These are phyloP conservation scores for Penicillium sp. DNA, from an alignment of 2,329 filamentous ascomycete genomes.

Conservation along the genomic window DNA sequence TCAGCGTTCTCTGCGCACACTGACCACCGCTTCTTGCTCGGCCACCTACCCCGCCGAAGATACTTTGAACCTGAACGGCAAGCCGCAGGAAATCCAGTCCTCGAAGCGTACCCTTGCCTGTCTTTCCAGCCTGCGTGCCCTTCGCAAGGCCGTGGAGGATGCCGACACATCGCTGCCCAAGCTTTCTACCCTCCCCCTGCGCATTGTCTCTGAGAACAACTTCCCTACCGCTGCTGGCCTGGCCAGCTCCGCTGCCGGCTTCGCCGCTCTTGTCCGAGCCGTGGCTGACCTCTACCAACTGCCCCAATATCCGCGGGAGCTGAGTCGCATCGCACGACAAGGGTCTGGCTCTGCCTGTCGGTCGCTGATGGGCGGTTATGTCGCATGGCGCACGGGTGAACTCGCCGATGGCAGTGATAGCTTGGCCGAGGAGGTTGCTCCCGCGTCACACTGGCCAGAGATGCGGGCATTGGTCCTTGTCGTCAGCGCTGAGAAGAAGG, in stretches of 20 bases:
- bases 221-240: slow-evolving; percentile 96
- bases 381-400: slow-evolving; percentile 83
- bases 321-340: slow-evolving; percentile 86
- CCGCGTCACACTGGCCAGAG: slow-evolving; percentile 86
- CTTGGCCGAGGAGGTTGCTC: slow-evolving; percentile 80
- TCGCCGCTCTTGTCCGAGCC: slow-evolving; percentile 67
- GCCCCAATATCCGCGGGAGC: slow-evolving; percentile 72
- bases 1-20: slow-evolving; percentile 86
- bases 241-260: slow-evolving; percentile 62
- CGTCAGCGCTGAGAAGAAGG: slow-evolving; percentile 91
- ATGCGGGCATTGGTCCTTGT: slow-evolving; percentile 94
- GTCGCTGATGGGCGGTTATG: slow-evolving; percentile 90
- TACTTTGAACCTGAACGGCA: slow-evolving; percentile 78
- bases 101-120: slow-evolving; percentile 92
- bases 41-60: slow-evolving; percentile 63
- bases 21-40: slow-evolving; percentile 93
- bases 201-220: slow-evolving; percentile 95
- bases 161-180: slow-evolving; percentile 72
- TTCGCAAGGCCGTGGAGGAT: slow-evolving; percentile 72
- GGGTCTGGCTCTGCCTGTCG: slow-evolving; percentile 94
- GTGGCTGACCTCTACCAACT: slow-evolving; percentile 91
- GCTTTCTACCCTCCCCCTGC: slow-evolving; percentile 72
- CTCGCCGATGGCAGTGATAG: slow-evolving; percentile 79
- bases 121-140: slow-evolving; percentile 76
- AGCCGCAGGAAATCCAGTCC: slow-evolving; percentile 71